phyloP scores from a whole-genome alignment of 129 eudicot species.

The Kitagawia praeruptora region DNA sequence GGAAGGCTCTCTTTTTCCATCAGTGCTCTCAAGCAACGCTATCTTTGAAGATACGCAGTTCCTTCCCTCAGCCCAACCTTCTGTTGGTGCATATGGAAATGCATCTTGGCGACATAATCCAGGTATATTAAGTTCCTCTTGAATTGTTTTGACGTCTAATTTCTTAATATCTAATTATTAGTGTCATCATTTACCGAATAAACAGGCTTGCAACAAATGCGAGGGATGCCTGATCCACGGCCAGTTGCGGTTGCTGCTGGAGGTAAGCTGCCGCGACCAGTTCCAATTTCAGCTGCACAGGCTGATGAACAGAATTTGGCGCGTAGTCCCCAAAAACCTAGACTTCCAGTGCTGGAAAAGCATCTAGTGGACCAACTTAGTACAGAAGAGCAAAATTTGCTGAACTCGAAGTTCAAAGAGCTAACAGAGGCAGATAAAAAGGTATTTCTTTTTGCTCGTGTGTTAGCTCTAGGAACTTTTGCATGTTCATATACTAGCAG shows the following conservation, averaged over 20 bases:
- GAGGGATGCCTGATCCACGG: slow-evolving; percentile 28
- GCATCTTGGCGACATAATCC: slow-evolving; percentile 32
- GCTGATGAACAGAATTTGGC: slow-evolving; percentile 42
- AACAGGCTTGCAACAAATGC: slow-evolving; percentile 44
- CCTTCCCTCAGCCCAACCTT: slow-evolving; percentile 38
- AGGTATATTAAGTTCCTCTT: slow-evolving; percentile 22
- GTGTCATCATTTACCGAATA: not conserved
- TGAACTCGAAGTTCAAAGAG: slow-evolving; percentile 73
- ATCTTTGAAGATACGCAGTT: slow-evolving; percentile 51
- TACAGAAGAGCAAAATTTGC: slow-evolving; percentile 67
- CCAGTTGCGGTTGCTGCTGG: slow-evolving; percentile 31
- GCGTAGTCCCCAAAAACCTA: slow-evolving; percentile 47
- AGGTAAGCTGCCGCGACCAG: slow-evolving; percentile 74
- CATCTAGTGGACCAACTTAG: slow-evolving; percentile 81
- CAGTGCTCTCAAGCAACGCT: slow-evolving; percentile 44
- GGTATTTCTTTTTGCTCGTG: slow-evolving; percentile 22
- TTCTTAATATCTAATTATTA: not conserved
- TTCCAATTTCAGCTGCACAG: slow-evolving; percentile 48
- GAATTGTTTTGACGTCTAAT: not conserved
- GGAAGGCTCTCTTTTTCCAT: slow-evolving; percentile 80
- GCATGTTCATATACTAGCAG: no score
- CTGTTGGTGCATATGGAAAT: no score
- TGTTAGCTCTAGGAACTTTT: not conserved
- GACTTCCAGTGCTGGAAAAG: slow-evolving; percentile 80
- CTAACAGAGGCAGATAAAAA: slow-evolving; percentile 79